phyloP scores from a whole-genome alignment of 2,329 filamentous ascomycete genomes.

The Trichoderma sp. region DNA sequence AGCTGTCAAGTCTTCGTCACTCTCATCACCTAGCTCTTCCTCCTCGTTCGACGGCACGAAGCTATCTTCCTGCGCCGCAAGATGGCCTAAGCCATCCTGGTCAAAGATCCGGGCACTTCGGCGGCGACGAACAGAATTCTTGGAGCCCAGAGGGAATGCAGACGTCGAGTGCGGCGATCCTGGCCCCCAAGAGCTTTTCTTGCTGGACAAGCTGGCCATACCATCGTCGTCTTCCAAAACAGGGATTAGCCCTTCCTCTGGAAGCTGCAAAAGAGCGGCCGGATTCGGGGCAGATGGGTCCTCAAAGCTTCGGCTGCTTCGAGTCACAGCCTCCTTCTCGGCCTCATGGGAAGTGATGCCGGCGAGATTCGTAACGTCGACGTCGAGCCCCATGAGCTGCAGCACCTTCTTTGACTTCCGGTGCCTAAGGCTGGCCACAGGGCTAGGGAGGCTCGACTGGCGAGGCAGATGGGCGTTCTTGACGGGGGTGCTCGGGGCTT shows the following conservation, averaged over 20 bases:
- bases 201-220: slow-evolving; percentile 23
- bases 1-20: slow-evolving; percentile 33
- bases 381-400: slow-evolving; percentile 42
- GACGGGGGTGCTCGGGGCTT: neutral
- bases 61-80: slow-evolving; percentile 15
- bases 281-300: neutral
- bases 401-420: slow-evolving; percentile 41
- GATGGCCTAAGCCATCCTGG: neutral
- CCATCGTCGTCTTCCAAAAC: slow-evolving; percentile 26
- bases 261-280: slow-evolving; percentile 14
- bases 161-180: slow-evolving; percentile 22
- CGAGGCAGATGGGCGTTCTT: neutral
- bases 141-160: slow-evolving; percentile 18
- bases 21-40: slow-evolving; percentile 22
- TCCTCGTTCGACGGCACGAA: slow-evolving; percentile 19
- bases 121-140: slow-evolving; percentile 16
- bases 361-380: slow-evolving; percentile 29
- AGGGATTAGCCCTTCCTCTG: slow-evolving; percentile 8
- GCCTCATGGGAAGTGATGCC: neutral
- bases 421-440: slow-evolving; percentile 17
- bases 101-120: slow-evolving; percentile 13
- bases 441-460: slow-evolving; percentile 1
- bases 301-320: slow-evolving; percentile 12
- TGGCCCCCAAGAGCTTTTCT: slow-evolving; percentile 26
- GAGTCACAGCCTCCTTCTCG: neutral